These are phyloP conservation scores for Rhynchospora tenuis DNA, from an alignment of 176 grass and related monocot genomes.

Conservation along the genomic window DNA sequence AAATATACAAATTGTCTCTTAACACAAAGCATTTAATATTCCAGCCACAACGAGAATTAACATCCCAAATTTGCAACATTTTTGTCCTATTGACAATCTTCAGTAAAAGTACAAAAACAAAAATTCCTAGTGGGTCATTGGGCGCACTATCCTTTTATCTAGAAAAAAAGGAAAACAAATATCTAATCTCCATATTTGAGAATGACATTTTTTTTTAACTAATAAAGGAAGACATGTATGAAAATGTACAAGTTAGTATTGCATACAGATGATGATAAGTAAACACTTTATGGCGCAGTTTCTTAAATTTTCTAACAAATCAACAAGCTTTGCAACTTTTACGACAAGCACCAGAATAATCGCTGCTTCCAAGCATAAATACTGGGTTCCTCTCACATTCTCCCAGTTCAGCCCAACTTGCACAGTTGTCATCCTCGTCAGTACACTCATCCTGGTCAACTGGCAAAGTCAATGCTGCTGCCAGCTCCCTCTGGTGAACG, in stretches of 20 bases:
- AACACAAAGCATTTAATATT: background rate
- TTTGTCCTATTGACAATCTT: background rate
- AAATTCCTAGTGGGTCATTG: background rate
- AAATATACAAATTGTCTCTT: background rate
- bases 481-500: slow-evolving; percentile 1
- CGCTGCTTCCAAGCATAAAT: slow-evolving; percentile 69
- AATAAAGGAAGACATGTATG: background rate
- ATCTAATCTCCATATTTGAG: background rate
- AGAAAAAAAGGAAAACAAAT: background rate
- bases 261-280: background rate
- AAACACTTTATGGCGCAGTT: background rate
- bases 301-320: slow-evolving; percentile 16
- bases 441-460: slow-evolving; percentile 41
- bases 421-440: slow-evolving; percentile 68
- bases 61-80: background rate
- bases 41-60: background rate
- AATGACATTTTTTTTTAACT: background rate
- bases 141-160: background rate
- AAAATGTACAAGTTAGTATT: slow-evolving; percentile 1
- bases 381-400: slow-evolving; percentile 73
- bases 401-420: slow-evolving; percentile 46
- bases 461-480: slow-evolving; percentile 15
- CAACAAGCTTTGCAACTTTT: slow-evolving; percentile 70
- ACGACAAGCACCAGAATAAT: slow-evolving; percentile 78
- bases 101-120: background rate